Base-by-base conservation (phyloP, 495 filamentous ascomycete genomes). In the Penicillium flavigenum region DNA sequence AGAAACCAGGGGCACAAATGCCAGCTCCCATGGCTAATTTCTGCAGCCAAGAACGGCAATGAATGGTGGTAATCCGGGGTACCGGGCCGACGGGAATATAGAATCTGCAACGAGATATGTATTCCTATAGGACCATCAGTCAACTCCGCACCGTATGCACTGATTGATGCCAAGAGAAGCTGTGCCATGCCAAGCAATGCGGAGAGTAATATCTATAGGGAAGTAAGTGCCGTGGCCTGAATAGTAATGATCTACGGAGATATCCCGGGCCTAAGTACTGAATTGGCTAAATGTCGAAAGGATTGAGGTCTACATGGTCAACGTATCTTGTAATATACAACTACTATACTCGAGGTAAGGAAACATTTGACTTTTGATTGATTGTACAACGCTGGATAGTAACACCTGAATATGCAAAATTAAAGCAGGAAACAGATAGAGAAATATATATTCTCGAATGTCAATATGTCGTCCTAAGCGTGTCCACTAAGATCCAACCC, bases 241-340 rank as follows among this genome's bases (percentile, higher is more conserved):
- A 52, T 36, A 64, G 62, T 54, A 64, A 59, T 58, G 62, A 64
- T 64, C 62, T 52, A 52, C 62, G 20, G 17, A 19, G 17, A 17
- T 47, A 10, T 29, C 27, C 27, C 7, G 27, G 27, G 27, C 24
- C n/a, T 36, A 44, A 3, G 19, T 44, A 19, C 19, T 44, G 5
- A 7, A 4, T 38, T n/a, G 10, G 31, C 31, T 32, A 32, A 32
- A 32, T 10, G 9, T 31, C 10, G 9, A 31, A 31, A 31, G 29
- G 34, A 38, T 38, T 7, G 14, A 16, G 5, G 14, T n/a, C 6
- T 17, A 17, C 36, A 17, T 39, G 2, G 14, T 17, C 36, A 3
- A 39, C 2, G 10, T 17, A 39, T 17, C n/a, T 17, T n/a, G 36
- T 39, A 17, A 39, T n/a, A 4, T 9, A 39, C n/a, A 9, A 39